Conservation (phyloP, 345 rosid species). For the Rhodomyrtus tomentosa region DNA sequence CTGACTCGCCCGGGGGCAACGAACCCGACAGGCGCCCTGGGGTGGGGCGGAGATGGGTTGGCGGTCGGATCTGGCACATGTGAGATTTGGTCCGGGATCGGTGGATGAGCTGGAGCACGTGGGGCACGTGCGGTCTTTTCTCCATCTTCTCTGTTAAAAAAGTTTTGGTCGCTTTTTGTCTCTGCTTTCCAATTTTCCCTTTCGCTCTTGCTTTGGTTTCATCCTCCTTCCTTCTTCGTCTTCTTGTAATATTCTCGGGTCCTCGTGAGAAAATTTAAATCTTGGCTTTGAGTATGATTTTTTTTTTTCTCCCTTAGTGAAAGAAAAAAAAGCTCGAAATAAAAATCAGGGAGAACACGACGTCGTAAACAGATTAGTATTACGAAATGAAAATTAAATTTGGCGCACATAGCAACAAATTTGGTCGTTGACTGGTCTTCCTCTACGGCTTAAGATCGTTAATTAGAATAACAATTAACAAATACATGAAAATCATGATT, state of each 20-base stretch:
- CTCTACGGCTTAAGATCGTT: not conserved
- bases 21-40: too few species aligned
- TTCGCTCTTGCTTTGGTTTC: not conserved
- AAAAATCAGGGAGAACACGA: too few species aligned
- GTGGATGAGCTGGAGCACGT: not conserved
- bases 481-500: not conserved
- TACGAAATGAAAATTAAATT: not conserved
- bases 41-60: not conserved
- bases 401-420: not conserved
- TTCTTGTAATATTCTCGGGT: not conserved
- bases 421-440: not conserved
- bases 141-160: not conserved
- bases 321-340: not conserved
- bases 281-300: not conserved
- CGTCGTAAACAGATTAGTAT: too few species aligned
- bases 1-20: constrained; percentile 11
- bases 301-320: not conserved
- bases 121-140: not conserved
- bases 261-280: not conserved
- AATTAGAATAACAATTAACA: not conserved
- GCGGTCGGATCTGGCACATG: not conserved
- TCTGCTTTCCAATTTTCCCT: not conserved
- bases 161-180: not conserved
- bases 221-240: not conserved
- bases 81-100: not conserved